Evolutionary conservation across 306 rosid species (phyloP), one percentile per base, ranked within the genome.

Genomic region (Pueraria montana): DNA sequence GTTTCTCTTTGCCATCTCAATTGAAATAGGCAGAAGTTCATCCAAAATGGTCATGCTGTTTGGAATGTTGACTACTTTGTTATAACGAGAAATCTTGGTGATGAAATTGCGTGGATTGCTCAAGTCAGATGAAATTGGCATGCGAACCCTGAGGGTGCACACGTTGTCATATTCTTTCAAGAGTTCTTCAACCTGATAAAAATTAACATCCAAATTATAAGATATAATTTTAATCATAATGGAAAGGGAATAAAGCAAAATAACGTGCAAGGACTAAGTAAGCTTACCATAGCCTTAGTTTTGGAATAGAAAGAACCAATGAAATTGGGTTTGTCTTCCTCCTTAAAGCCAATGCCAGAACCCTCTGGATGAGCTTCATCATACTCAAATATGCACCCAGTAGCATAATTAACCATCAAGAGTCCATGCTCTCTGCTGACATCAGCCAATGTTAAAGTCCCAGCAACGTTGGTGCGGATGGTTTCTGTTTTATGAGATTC

Each of bases 11-110:
- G 97, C 98, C 98, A 94, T 92, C 84, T 94, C 97, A 18, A 94
- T 88, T 17, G 98, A 92, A 80, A 94, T 87, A 2, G 97, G 98
- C 9, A 94, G 87, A 61, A 94, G 97, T 80, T 94, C 98, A 67
- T 94, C 97, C 91, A 94, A 87, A 78, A 94, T 80, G 58, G 98
- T 94, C 95, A 94, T 80, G 92, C 97, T 94, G 91, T 94, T 94
- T 68, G 98, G 98, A 77, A 94, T 94, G 84, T 94, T 89, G 1
- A 94, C 97, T 53, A 94, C 98, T 42, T 94, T 94, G 87, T 82
- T 92, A 52, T 94, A 94, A 32, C 98, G 98, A 18, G 95, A 81
- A 49, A 94, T 94, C 91, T 94, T 94, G 11, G 98, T 92, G 11
- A 94, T 94, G 92, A 94, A 94, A 69, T 94, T 94, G 78, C 98